Base-by-base conservation (phyloP, 2,329 filamentous ascomycete species). In the Colletotrichum navitas region DNA sequence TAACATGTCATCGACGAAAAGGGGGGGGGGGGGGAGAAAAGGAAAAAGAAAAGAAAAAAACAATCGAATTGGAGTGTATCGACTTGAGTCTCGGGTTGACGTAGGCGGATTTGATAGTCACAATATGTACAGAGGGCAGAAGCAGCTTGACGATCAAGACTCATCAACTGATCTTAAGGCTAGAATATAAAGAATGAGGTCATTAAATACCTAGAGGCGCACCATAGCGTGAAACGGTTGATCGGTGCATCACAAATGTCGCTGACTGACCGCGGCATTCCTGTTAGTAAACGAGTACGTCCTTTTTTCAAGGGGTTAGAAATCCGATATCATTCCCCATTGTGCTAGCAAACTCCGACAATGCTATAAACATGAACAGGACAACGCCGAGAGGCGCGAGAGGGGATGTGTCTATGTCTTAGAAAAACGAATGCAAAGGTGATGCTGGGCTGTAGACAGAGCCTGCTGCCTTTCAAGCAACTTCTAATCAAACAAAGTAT, bases 401-500 rank as follows among this genome's bases (percentile, higher is more conserved):
- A 47, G 41, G 10, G 54, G 54, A 63, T 47, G 7, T 29, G 26
- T 47, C 55, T 70, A 66, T 29, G 63, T 55, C 45, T 66, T 39
- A 2, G 12, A 55, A 55, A 34, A 47, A 36, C 32, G 29, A 26
- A 58, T 59, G 51, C 18, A 10, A 34, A 29, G 36, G 41, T 39
- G 60, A 51, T 26, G 60, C 26, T 55, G 59, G 39, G 41, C 41
- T 61, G 45, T 29, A 52, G 24, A 55, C 52, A 34, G 43, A 12
- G 29, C 39, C 43, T 14, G 41, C 14, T 41, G 32, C 43, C 60
- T 12, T 64, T 54, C 47, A 26, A 26, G 56, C 47, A 60, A 69
- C 45, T 56, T 72, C 69, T 72, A 72, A 49, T 72, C 69, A 64
- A 72, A 72, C 69, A 69, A 36, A 26, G 59, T 72, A 47, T 72